Conservation (phyloP, 2,329 filamentous ascomycete genomes). For the Coleophoma crateriformis region DNA sequence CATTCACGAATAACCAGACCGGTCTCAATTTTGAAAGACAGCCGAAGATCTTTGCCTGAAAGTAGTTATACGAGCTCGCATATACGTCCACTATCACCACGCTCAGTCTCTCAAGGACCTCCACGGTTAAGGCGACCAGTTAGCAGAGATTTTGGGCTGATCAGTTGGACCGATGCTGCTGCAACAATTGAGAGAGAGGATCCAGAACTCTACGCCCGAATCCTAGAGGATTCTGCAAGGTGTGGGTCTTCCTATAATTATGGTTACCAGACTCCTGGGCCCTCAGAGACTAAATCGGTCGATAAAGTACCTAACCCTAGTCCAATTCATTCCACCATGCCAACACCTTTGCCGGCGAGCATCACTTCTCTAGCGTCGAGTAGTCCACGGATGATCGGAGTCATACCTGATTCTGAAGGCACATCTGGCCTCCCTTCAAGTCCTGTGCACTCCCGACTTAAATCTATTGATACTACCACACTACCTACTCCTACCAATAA, state of each 20-base stretch:
- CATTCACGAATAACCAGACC: too few relatives aligned
- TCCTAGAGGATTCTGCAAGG: constrained; percentile 16
- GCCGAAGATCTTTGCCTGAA: too few relatives aligned
- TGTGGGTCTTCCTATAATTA: background rate
- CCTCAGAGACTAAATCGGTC: background rate
- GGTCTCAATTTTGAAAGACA: too few relatives aligned
- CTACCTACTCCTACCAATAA: background rate
- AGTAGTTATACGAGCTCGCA: too few relatives aligned
- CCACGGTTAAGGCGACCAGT: constrained; percentile 15
- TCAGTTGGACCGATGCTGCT: constrained; percentile 24
- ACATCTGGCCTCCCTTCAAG: background rate
- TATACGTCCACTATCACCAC: background rate
- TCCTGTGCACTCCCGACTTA: background rate
- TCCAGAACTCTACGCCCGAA: constrained; percentile 19
- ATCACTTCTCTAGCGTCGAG: too few relatives aligned
- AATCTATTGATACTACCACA: background rate
- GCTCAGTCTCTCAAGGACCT: constrained; percentile 5
- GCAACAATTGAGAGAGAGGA: constrained; percentile 19
- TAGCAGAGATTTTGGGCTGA: constrained; percentile 17
- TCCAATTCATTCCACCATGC: too few relatives aligned
- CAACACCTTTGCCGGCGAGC: too few relatives aligned
- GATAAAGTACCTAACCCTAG: too few relatives aligned
- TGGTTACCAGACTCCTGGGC: constrained; percentile 6
- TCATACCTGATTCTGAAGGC: background rate
- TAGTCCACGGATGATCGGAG: too few relatives aligned